These are phyloP conservation scores for Takashimella tepidaria DNA, from an alignment of 1,284 basidiomycete genomes.

Conservation along the genomic window DNA sequence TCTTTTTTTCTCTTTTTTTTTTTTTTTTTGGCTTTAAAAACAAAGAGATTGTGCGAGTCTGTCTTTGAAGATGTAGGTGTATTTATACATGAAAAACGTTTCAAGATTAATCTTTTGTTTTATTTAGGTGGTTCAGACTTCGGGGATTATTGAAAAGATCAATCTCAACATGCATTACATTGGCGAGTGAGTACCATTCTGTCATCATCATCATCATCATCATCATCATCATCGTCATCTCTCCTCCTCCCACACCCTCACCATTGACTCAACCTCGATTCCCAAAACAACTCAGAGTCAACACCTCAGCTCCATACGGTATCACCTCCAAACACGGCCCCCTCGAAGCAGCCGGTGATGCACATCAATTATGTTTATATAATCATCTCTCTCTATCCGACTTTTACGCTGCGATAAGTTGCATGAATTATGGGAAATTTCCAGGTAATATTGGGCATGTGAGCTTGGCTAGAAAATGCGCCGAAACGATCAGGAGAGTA, in stretches of 20 bases:
- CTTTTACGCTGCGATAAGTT: constrained; percentile 71
- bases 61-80: constrained; percentile 57
- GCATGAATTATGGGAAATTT: constrained; percentile 66
- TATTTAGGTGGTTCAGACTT: constrained; percentile 57
- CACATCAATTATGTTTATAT: constrained; percentile 73
- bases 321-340: constrained; percentile 71
- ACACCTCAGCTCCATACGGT: constrained; percentile 62
- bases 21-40: not conserved
- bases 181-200: constrained; percentile 56
- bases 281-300: constrained; percentile 51
- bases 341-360: constrained; percentile 70
- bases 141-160: constrained; percentile 56
- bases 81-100: too few species aligned
- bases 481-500: constrained; percentile 42
- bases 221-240: not conserved
- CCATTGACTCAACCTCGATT: not conserved
- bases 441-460: constrained; percentile 59
- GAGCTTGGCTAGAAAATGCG: constrained; percentile 63
- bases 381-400: constrained; percentile 20
- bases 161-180: constrained; percentile 67
- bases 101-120: too few species aligned
- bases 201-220: not conserved
- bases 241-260: not conserved
- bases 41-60: constrained; percentile 57
- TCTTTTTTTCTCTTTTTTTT: not conserved